phyloP scores from a whole-genome alignment of 2,329 filamentous ascomycete genomes.

The Pseudogymnoascus sp. region DNA sequence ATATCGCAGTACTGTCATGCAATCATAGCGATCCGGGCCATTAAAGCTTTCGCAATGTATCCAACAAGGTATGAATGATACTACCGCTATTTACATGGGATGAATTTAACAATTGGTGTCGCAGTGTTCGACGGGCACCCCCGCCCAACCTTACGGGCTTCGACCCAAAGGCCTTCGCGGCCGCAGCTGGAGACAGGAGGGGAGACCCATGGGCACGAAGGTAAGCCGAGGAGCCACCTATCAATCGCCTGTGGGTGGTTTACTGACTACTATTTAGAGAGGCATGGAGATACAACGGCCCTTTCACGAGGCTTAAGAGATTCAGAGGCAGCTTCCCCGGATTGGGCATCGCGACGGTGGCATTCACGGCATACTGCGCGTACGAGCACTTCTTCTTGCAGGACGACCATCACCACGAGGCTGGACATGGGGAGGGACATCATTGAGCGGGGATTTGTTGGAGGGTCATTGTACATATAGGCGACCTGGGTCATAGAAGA shows the following conservation, averaged over 20 bases:
- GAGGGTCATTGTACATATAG: constrained; percentile 32
- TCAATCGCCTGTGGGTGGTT: not conserved
- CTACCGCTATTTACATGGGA: constrained; percentile 1
- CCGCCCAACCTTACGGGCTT: constrained; percentile 82
- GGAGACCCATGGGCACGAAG: constrained; percentile 58
- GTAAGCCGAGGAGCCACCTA: constrained; percentile 36
- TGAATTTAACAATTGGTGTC: constrained; percentile 13
- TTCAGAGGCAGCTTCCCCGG: constrained; percentile 83
- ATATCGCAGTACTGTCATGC: constrained; percentile 6
- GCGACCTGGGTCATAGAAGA: constrained; percentile 8
- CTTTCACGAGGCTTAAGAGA: constrained; percentile 80
- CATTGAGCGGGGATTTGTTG: constrained; percentile 37
- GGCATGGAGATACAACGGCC: constrained; percentile 86
- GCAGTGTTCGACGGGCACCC: constrained; percentile 28
- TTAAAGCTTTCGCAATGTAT: constrained; percentile 22
- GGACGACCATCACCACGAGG: constrained; percentile 51
- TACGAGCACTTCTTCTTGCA: constrained; percentile 84
- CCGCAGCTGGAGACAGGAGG: constrained; percentile 52
- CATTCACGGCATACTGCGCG: constrained; percentile 80
- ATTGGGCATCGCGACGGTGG: constrained; percentile 83
- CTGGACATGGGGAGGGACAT: constrained; percentile 45
- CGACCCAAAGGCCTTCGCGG: constrained; percentile 72
- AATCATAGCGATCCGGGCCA: constrained; percentile 6
- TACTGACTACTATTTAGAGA: constrained; percentile 52
- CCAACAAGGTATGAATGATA: constrained; percentile 22